A percentile compares a stretch with the other conserved stretches of the same genome.
These are phyloP conservation scores for Asterionellopsis glacialis DNA, from an alignment of 108 stramenopile species.

Conservation along the genomic window DNA sequence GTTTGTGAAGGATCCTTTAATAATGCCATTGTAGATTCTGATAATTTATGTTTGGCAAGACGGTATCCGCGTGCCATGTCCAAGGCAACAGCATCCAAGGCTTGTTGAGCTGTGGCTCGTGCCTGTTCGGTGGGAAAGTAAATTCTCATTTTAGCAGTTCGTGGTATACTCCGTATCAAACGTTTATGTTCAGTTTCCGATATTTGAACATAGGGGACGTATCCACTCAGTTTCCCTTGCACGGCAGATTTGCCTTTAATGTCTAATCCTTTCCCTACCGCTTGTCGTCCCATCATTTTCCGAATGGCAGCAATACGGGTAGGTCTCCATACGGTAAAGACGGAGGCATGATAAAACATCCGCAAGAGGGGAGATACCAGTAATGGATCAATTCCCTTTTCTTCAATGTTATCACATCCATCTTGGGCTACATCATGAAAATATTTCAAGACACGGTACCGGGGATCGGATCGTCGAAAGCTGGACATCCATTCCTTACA, in stretches of 20 bases:
- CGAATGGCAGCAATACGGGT: slow-evolving; percentile 57
- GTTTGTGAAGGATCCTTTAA: too few species aligned
- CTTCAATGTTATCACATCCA: slow-evolving; percentile 28
- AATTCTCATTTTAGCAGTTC: slow-evolving; percentile 22
- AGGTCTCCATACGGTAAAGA: slow-evolving; percentile 78
- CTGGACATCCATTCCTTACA: slow-evolving; percentile 24
- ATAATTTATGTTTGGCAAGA: too few species aligned
- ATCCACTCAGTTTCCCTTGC: slow-evolving; percentile 44
- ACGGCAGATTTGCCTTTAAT: slow-evolving; percentile 75
- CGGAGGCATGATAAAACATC: slow-evolving; percentile 19
- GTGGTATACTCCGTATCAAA: slow-evolving; percentile 19
- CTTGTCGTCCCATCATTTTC: slow-evolving; percentile 65
- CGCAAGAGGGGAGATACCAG: neutral
- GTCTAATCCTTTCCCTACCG: slow-evolving; percentile 68
- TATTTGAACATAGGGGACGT: slow-evolving; percentile 72
- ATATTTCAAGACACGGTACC: slow-evolving; percentile 49
- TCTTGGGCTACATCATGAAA: slow-evolving; percentile 56
- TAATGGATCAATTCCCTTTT: slow-evolving; percentile 3
- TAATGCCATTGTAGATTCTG: too few species aligned
- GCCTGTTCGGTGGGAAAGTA: slow-evolving; percentile 9
- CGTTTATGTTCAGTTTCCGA: slow-evolving; percentile 46
- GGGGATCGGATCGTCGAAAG: slow-evolving; percentile 47
- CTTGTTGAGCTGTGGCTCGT: too few species aligned
- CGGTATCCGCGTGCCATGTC: too few species aligned
- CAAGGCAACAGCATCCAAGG: too few species aligned